Percentiles rank a stretch among this genome's conserved stretches.
These are phyloP conservation scores for Gentiana dahurica DNA, from an alignment of 257 asterid species.

Conservation along the genomic window DNA sequence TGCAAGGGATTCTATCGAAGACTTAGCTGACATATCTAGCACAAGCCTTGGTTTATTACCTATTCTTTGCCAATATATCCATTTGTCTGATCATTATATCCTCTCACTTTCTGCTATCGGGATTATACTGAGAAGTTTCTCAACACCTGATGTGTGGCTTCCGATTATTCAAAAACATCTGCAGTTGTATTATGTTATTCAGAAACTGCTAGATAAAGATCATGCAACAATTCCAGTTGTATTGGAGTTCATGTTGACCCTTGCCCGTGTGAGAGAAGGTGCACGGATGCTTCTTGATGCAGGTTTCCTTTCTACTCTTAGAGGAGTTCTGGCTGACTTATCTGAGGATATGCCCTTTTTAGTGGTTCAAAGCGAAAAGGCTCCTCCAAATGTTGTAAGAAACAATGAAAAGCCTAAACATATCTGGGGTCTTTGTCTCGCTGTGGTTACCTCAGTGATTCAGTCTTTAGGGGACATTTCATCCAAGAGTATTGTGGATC, in stretches of 20 bases:
- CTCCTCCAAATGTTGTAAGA: constrained; percentile 26
- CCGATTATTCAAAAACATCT: constrained; percentile 68
- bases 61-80: constrained; percentile 58
- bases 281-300: constrained; percentile 75
- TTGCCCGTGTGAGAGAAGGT: constrained; percentile 62
- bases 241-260: constrained; percentile 71
- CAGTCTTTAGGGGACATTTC: constrained; percentile 64
- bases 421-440: constrained; percentile 89
- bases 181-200: constrained; percentile 51
- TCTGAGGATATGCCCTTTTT: constrained; percentile 37
- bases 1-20: constrained; percentile 25
- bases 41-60: constrained; percentile 63
- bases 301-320: constrained; percentile 61
- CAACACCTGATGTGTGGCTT: constrained; percentile 63
- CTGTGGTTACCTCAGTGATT: constrained; percentile 70
- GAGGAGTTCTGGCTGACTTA: constrained; percentile 39
- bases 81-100: constrained; percentile 42
- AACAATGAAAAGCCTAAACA: constrained; percentile 40
- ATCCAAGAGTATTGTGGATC: constrained; percentile 37
- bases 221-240: constrained; percentile 30
- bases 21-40: constrained; percentile 45
- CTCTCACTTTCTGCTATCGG: constrained; percentile 60
- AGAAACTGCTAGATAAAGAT: constrained; percentile 48
- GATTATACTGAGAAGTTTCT: constrained; percentile 53
- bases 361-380: constrained; percentile 34